These are phyloP conservation scores for Peronospora farinosa DNA, from an alignment of 352 stramenopile species.

Conservation along the genomic window DNA sequence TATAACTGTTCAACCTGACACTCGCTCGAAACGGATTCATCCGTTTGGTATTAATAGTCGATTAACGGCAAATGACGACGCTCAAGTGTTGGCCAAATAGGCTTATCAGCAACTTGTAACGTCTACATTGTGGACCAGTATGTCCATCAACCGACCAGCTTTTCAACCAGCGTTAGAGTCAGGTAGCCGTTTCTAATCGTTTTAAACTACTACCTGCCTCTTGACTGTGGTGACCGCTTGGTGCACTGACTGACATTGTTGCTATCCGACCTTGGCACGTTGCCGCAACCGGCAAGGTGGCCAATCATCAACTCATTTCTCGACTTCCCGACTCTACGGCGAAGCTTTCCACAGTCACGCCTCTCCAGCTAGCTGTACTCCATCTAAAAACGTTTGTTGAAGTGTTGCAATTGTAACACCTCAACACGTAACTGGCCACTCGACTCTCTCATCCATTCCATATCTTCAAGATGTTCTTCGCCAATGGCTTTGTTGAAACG, in stretches of 20 bases:
- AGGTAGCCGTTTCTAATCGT: conserved; percentile 32
- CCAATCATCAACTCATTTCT: conserved; percentile 28
- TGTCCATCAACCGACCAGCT: conserved; percentile 14
- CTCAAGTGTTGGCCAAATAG: conserved; percentile 1
- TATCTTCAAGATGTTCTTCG: conserved; percentile 59
- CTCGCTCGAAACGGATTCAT: conserved; percentile 27
- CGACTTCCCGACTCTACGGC: conserved; percentile 31
- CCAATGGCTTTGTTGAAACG: conserved; percentile 59
- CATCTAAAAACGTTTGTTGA: conserved; percentile 38
- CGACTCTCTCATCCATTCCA: conserved; percentile 10
- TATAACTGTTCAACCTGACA: conserved; percentile 12
- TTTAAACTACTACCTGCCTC: conserved; percentile 16
- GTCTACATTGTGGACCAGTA: conserved; percentile 24
- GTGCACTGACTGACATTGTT: conserved; percentile 23
- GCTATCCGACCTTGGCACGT: conserved; percentile 20
- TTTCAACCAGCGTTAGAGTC: conserved; percentile 20
- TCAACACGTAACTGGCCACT: conserved; percentile 26
- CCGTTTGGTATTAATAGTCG: conserved; percentile 31
- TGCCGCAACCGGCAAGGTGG: conserved; percentile 14
- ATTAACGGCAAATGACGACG: conserved; percentile 24
- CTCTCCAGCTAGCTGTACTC: conserved; percentile 30
- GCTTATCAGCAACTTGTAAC: conserved; percentile 16
- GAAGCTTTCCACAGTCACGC: conserved; percentile 34
- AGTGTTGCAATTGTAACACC: conserved; percentile 22
- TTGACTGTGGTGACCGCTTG: conserved; percentile 21